These are phyloP conservation scores for Pseudogymnoascus sp. DNA, from an alignment of 2,329 filamentous ascomycete species.

Conservation along the genomic window DNA sequence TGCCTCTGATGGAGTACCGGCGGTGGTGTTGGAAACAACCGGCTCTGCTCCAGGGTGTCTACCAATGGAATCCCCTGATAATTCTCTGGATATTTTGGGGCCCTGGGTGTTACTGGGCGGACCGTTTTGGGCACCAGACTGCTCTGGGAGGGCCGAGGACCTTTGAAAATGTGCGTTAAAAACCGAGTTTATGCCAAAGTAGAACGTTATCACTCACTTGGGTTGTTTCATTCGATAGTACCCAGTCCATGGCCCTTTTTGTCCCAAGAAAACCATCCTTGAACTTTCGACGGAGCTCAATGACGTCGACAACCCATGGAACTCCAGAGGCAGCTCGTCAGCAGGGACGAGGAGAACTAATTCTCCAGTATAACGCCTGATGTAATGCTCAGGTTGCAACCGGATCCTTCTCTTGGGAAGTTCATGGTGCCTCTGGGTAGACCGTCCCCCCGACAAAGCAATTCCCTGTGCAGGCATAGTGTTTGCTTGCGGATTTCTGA, in stretches of 20 bases:
- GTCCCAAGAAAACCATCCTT: slow-evolving; percentile 23
- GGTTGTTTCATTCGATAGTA: slow-evolving; percentile 17
- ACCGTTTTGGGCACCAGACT: not conserved
- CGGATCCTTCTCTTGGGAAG: not conserved
- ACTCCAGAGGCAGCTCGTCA: slow-evolving; percentile 41
- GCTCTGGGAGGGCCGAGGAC: not conserved
- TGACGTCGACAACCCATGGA: slow-evolving; percentile 34
- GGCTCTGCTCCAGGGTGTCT: not conserved
- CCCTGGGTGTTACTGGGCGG: not conserved
- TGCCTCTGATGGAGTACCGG: not conserved
- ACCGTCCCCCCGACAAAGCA: not conserved
- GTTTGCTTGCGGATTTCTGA: not conserved
- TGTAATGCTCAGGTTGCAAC: slow-evolving; percentile 31
- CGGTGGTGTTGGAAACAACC: not conserved
- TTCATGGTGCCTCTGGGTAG: not conserved
- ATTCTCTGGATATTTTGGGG: not conserved
- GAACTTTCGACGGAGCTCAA: slow-evolving; percentile 30
- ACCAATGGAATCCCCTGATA: not conserved
- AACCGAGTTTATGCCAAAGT: not conserved
- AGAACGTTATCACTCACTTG: not conserved
- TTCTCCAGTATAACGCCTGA: slow-evolving; percentile 36
- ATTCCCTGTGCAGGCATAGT: not conserved
- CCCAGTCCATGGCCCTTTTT: slow-evolving; percentile 34
- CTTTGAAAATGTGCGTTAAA: not conserved
- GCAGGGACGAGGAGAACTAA: slow-evolving; percentile 47